Evolutionary conservation across 331 rosid genomes (phyloP).

Genomic region (Prunus yedoensis): DNA sequence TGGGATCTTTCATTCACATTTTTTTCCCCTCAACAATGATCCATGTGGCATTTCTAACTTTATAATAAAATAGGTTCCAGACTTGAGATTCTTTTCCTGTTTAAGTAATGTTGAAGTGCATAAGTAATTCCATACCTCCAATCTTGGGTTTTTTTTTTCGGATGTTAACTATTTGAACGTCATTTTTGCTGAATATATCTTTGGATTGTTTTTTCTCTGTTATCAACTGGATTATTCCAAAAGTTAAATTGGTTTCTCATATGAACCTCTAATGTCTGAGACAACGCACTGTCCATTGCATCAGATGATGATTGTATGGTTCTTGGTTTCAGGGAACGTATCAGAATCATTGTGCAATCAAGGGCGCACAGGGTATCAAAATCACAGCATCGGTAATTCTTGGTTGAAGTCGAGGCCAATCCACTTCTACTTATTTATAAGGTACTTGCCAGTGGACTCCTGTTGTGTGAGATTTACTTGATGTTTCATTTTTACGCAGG

Average conservation of each 20-base stretch:
- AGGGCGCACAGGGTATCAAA: conserved; percentile 99
- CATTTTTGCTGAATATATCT: neutral
- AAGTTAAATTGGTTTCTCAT: neutral
- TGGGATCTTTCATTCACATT: too few relatives aligned
- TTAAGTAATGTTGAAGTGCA: too few relatives aligned
- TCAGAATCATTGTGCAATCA: conserved; percentile 86
- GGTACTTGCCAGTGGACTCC: neutral
- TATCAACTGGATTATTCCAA: neutral
- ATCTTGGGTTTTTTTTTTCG: too few relatives aligned
- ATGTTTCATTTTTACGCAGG: conserved; percentile 41
- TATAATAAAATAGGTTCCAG: too few relatives aligned
- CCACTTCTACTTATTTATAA: conserved; percentile 6
- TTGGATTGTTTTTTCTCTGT: neutral
- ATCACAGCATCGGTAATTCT: conserved; percentile 85
- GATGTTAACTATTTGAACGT: neutral
- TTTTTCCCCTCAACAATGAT: too few relatives aligned
- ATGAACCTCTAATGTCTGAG: neutral
- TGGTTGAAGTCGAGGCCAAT: conserved; percentile 23
- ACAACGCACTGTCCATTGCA: neutral
- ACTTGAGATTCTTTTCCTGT: too few relatives aligned
- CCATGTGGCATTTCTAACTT: too few relatives aligned
- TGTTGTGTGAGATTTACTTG: neutral
- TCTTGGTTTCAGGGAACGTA: conserved; percentile 76
- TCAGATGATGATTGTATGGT: conserved; percentile 6
- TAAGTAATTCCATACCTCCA: too few relatives aligned